phyloP scores from a whole-genome alignment of 179 eudicot genomes.

The Pouteria campechiana region DNA sequence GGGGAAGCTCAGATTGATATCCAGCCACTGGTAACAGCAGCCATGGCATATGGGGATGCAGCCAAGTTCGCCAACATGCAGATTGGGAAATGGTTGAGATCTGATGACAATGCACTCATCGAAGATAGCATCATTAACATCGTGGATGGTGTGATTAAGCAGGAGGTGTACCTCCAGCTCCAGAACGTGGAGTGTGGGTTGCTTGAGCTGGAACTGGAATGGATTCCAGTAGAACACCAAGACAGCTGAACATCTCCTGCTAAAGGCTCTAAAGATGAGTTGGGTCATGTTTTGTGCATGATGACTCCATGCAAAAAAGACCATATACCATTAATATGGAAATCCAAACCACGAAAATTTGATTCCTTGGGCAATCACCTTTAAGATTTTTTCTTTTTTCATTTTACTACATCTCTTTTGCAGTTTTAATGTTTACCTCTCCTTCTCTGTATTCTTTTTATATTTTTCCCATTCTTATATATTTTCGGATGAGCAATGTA shows the following conservation, averaged over 20 bases:
- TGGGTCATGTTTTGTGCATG: too few species aligned
- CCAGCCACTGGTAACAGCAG: constrained; percentile 79
- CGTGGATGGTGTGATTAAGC: constrained; percentile 60
- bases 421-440: too few species aligned
- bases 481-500: too few species aligned
- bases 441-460: too few species aligned
- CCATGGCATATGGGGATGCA: constrained; percentile 56
- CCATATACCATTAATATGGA: too few species aligned
- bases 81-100: constrained; percentile 60
- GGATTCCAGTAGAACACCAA: constrained; percentile 55
- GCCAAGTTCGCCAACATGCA: constrained; percentile 27
- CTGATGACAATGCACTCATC: constrained; percentile 60
- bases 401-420: too few species aligned
- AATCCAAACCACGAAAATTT: too few species aligned
- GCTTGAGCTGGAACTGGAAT: constrained; percentile 87
- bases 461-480: too few species aligned
- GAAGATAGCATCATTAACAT: constrained; percentile 58
- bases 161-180: constrained; percentile 54
- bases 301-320: too few species aligned
- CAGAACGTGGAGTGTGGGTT: constrained; percentile 85
- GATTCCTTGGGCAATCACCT: too few species aligned
- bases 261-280: too few species aligned
- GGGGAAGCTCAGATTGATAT: constrained; percentile 94
- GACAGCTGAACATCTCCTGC: background rate
- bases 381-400: too few species aligned